Conservation (phyloP, 1,284 basidiomycete species). For the Moniliophthora roreri region DNA sequence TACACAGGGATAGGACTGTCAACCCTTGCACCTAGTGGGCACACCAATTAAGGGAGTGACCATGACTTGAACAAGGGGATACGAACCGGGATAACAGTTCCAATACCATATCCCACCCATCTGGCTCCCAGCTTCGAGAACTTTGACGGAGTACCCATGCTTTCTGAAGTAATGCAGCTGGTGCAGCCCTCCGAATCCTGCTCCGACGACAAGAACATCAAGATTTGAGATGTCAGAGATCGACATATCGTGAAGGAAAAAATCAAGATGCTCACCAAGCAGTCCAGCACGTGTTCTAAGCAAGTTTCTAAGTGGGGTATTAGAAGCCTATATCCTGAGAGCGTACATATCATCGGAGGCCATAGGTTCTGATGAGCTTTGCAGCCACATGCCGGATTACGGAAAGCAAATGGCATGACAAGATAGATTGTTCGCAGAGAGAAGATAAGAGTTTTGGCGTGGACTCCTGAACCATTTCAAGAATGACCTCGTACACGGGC, state of each 20-base stretch:
- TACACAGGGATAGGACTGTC: slow-evolving; percentile 21
- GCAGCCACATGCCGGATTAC: too few species aligned
- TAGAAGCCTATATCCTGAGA: background rate
- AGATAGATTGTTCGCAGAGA: too few species aligned
- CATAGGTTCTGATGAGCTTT: slow-evolving; percentile 15
- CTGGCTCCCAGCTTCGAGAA: slow-evolving; percentile 11
- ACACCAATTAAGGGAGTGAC: background rate
- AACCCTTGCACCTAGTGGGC: slow-evolving; percentile 9
- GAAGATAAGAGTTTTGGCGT: too few species aligned
- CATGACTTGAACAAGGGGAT: background rate
- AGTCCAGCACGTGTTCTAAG: too few species aligned
- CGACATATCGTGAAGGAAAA: too few species aligned
- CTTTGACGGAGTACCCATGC: slow-evolving; percentile 13
- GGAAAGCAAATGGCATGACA: too few species aligned
- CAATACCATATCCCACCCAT: slow-evolving; percentile 13
- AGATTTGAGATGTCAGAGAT: slow-evolving; percentile 24
- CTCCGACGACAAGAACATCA: slow-evolving; percentile 26
- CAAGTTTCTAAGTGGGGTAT: too few species aligned
- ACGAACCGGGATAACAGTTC: slow-evolving; percentile 11
- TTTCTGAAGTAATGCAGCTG: slow-evolving; percentile 16
- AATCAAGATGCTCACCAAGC: too few species aligned
- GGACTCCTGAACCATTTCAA: too few species aligned
- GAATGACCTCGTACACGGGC: too few species aligned
- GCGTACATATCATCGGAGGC: background rate
- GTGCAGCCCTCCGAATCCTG: slow-evolving; percentile 16